Base-by-base conservation (phyloP, 106 monocot genomes). In the Dendrobium huoshanense region DNA sequence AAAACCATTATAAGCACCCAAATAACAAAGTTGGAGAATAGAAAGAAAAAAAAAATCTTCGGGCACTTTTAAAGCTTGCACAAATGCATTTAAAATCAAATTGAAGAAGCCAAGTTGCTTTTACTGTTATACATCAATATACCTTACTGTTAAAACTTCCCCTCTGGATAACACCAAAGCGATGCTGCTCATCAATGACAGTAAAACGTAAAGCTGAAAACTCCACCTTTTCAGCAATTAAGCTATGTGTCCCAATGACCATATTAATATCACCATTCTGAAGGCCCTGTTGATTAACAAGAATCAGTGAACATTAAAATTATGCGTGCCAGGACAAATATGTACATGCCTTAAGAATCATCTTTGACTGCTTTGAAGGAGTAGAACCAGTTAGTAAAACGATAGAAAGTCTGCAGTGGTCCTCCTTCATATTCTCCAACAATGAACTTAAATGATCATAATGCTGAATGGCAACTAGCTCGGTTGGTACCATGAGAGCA, bases 401-500 rank as follows among this genome's bases (percentile, higher is more conserved):
- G 79, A 91, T 58, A 65, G 83, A 87, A 86, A 90, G 99, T 84
- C 86, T 99, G 20, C 77, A 80, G 19, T 85, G 67, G 58, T 77
- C 85, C 11, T 80, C 85, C 16, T 80, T 73, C 70, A 95, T 51
- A 65, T 86, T 87, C 67, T 93, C 90, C 74, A 99, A 55, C 51
- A 94, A 90, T 68, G 90, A 88, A 76, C 85, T 79, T 47, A 91
- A 79, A 68, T 86, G 89, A 45, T 99, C 87, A 84, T 95, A 93
- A 81, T 99, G 99, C 75, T 99, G 99, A 22, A 88, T 24, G 5
- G 99, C 95, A 84, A 99, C 91, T 31, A 99, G 81, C 78, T 99
- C 99, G 48, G 87, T 93, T 85, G 99, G 99, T 55, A 93, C 99
- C 99, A 99, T 99, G 80, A 99, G 88, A 83, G 99, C 99, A 81